These are phyloP conservation scores for Chlorella ohadii DNA, from an alignment of 139 green algal genomes.

Conservation along the genomic window DNA sequence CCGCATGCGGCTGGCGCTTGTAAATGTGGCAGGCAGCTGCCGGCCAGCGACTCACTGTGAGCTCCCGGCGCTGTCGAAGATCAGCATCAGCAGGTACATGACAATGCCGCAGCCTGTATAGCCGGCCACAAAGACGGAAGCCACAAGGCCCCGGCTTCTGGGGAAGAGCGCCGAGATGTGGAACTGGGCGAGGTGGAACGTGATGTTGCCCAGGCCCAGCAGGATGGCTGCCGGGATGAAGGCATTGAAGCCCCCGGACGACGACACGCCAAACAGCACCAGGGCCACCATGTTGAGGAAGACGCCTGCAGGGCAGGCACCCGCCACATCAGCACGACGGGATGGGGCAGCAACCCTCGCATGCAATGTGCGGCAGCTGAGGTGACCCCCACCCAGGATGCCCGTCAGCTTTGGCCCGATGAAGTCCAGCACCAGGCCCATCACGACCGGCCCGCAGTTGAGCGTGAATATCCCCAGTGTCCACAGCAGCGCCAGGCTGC, in stretches of 20 bases:
- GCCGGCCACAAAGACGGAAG: slow-evolving; percentile 61
- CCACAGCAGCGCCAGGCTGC: slow-evolving; percentile 63
- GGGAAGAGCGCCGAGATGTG: slow-evolving; percentile 67
- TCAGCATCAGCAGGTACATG: slow-evolving; percentile 64
- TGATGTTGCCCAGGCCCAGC: slow-evolving; percentile 68
- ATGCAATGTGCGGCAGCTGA: too few relatives aligned
- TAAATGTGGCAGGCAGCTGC: too few relatives aligned
- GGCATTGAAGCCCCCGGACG: slow-evolving; percentile 25
- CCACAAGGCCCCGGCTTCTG: slow-evolving; percentile 53
- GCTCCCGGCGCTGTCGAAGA: slow-evolving; percentile 46
- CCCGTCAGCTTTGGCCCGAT: slow-evolving; percentile 63
- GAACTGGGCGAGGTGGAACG: slow-evolving; percentile 68
- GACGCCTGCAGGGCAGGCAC: slow-evolving; percentile 38
- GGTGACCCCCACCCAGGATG: slow-evolving; percentile 56
- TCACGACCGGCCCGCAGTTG: slow-evolving; percentile 67
- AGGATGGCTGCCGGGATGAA: slow-evolving; percentile 59
- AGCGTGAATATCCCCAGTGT: slow-evolving; percentile 69
- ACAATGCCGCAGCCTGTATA: slow-evolving; percentile 71
- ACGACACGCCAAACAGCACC: slow-evolving; percentile 59
- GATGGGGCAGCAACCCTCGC: too few relatives aligned
- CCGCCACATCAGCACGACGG: neutral
- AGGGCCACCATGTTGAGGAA: slow-evolving; percentile 65
- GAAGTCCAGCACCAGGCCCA: slow-evolving; percentile 65
- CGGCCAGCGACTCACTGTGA: slow-evolving; percentile 24
- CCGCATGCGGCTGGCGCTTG: too few relatives aligned